Percentiles rank a stretch among this genome's conserved stretches.
Evolutionary conservation across 2,329 filamentous ascomycete species (phyloP).

Genomic region (Fusarium scirpi): DNA sequence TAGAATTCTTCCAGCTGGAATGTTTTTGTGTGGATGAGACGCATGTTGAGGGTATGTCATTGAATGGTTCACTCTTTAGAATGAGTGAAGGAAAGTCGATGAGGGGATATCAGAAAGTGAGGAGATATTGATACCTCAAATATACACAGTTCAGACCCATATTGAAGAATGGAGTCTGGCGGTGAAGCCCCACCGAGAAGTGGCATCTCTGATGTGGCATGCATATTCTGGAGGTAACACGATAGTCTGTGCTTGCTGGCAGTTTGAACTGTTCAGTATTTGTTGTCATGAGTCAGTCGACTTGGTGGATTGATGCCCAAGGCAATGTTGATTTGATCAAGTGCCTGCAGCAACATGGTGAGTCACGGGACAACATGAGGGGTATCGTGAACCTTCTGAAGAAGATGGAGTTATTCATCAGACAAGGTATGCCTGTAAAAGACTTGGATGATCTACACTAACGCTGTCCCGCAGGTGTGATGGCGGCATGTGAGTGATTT

Average conservation of each 20-base stretch:
- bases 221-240: constrained; percentile 20
- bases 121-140: constrained; percentile 7
- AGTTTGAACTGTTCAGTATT: neutral
- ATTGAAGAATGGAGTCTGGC: constrained; percentile 29
- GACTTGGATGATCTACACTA: constrained; percentile 4
- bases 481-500: neutral
- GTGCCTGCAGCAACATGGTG: neutral
- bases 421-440: neutral
- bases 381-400: neutral
- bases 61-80: neutral
- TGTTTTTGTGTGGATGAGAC: constrained; percentile 46
- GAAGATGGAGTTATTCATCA: neutral
- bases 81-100: too few relatives aligned
- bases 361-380: neutral
- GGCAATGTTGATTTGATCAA: neutral
- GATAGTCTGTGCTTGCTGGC: constrained; percentile 26
- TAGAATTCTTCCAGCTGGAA: constrained; percentile 41
- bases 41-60: constrained; percentile 22
- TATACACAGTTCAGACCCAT: constrained; percentile 12
- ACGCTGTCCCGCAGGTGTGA: neutral
- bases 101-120: neutral
- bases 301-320: constrained; percentile 27
- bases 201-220: constrained; percentile 33
- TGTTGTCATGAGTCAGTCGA: constrained; percentile 27
- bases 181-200: constrained; percentile 31